These are phyloP conservation scores for Pleochaeta shiraiana DNA, from an alignment of 2,329 filamentous ascomycete genomes.

Conservation along the genomic window DNA sequence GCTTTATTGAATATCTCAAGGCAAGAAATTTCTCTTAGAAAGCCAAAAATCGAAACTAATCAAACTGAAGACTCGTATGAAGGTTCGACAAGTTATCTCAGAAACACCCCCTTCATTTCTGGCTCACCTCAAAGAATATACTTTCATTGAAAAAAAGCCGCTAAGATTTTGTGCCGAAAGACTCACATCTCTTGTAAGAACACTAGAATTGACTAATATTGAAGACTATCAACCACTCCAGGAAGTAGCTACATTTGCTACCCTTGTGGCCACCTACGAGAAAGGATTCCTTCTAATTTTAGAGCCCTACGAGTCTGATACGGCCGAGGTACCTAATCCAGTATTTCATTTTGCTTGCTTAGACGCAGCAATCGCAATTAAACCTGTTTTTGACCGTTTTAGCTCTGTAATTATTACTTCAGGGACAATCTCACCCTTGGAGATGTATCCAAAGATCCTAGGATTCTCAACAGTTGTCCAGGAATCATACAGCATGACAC, in stretches of 20 bases:
- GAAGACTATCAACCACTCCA: conserved; percentile 95
- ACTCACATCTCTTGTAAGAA: conserved; percentile 81
- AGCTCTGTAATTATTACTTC: conserved; percentile 98
- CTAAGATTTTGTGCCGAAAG: conserved; percentile 87
- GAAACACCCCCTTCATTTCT: conserved; percentile 92
- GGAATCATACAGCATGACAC: conserved; percentile 93
- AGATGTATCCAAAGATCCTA: conserved; percentile 99
- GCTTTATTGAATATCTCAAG: conserved; percentile 95
- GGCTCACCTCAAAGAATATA: conserved; percentile 79
- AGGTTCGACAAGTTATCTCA: conserved; percentile 90
- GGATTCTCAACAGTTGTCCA: conserved; percentile 83
- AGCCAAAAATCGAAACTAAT: conserved; percentile 6
- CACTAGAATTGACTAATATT: conserved; percentile 88
- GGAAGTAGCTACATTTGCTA: conserved; percentile 95
- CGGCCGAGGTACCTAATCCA: conserved; percentile 85
- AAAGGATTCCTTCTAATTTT: conserved; percentile 89
- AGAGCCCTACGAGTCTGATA: conserved; percentile 94
- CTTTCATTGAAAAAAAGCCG: conserved; percentile 94
- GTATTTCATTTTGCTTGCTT: conserved; percentile 95
- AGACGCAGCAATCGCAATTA: conserved; percentile 94
- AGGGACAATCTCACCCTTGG: conserved; percentile 84
- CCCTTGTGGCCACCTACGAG: conserved; percentile 87
- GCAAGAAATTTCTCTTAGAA: conserved; percentile 18
- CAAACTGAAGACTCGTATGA: conserved; percentile 64
- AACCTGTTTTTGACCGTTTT: conserved; percentile 92